Evolutionary conservation across 2,329 filamentous ascomycete genomes (phyloP), one percentile per base, ranked within the genome.

Genomic region (Diaporthe helianthi): DNA sequence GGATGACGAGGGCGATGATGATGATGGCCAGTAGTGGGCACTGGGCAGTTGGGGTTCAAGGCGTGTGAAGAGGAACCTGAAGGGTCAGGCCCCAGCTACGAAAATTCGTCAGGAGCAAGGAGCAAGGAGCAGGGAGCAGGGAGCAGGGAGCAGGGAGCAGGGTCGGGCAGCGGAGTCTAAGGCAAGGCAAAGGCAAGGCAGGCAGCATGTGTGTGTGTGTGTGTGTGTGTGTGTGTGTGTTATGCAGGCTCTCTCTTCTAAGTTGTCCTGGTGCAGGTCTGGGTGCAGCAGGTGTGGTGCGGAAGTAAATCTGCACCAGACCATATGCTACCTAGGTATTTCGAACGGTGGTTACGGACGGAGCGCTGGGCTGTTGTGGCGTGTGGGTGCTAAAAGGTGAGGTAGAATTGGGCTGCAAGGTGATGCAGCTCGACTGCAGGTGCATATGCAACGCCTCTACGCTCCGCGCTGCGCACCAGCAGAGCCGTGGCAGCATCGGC

Each of bases 341-440:
- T 66, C 49, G 38, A 47, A 64, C 66, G 51, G 31, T 51, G 61
- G 38, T 51, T 51, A 7, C 54, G 61, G 46, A 44, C 61, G 46
- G 47, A 65, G 64, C 49, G 33, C 33, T 36, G 33, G 54, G 54
- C 41, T 58, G 54, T 36, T 58, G 54, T 29, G 54, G 36, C 36
- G 54, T 29, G 49, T 33, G 52, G 69, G 44, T 66, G 67, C 61
- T 64, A 67, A n/a, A n/a, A 55, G 61, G 41, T 47, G 58, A 68
- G 67, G 58, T 53, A 36, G 67, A 70, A 55, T 71, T 65, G 61
- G 69, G 69, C 67, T 69, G 63, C 67, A 67, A 69, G 64, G 41
- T 65, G 31, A 67, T 69, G 69, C 67, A 69, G 67, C 67, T 69
- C 38, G 31, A 46, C 67, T 71, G 67, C 69, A 71, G 67, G 54